Base-by-base conservation (phyloP, 495 filamentous ascomycete genomes). In the Cercophora samala region DNA sequence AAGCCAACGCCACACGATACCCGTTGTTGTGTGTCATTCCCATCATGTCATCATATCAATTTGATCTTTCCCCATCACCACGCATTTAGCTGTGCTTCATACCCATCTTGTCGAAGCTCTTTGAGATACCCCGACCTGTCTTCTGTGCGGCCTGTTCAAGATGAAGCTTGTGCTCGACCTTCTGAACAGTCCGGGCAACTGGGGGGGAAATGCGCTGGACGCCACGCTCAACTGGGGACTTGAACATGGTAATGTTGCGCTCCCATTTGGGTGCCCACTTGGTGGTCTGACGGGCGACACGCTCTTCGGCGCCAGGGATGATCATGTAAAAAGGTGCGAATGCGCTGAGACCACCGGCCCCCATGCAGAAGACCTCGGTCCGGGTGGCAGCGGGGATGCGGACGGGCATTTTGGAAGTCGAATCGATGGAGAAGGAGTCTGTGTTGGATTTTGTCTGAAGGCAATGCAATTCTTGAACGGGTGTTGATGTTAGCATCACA, bases 221-320 rank as follows among this genome's bases (percentile, higher is more conserved):
- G 64, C 80, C 68, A 8, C 77, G 75, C 70, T 78, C 77, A 26
- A 78, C 78, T 24, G 80, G 80, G 24, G 73, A 69, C 64, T 75
- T 75, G 69, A 84, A 77, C 73, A 77, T 76, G 15, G 71, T 79
- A 69, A 80, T 83, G 75, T 80, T 83, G 60, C 80, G 78, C 69
- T 84, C 79, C 82, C 82, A 84, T 25, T 75, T 75, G 9, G 82
- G 82, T 8, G 82, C 82, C 82, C 82, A 84, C 64, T 78, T 75
- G 54, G 69, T 63, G 0, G 82, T 83, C 72, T 82, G 79, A 1
- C 68, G 61, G 18, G 76, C 74, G 21, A 84, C 52, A 18, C 77
- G 77, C 66, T 82, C 80, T 60, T 81, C 74, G 61, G 79, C 80
- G 58, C 80, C 80, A 18, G 82, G 82, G 13, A 77, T 64, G 64